Conservation (phyloP, 495 filamentous ascomycete species). For the Aspergillus mulundensis region DNA sequence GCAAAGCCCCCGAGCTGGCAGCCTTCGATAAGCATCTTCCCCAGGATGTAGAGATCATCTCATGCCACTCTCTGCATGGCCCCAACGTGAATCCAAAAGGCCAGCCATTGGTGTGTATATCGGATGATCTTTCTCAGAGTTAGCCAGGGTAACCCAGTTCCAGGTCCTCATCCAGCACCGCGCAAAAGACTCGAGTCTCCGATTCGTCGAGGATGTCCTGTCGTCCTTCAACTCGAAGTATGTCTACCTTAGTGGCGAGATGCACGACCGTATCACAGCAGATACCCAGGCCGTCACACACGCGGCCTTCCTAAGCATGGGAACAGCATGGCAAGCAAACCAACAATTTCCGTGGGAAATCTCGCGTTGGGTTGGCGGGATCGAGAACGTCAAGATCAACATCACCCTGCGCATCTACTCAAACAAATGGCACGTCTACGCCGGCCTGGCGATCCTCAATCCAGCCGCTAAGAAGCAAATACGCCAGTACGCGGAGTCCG, state of each 20-base stretch:
- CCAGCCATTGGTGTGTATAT: conserved; percentile 69
- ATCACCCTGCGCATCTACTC: conserved; percentile 94
- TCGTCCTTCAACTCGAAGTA: conserved; percentile 75
- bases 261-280: conserved; percentile 95
- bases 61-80: conserved; percentile 94
- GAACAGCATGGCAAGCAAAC: conserved; percentile 91
- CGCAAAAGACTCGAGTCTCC: conserved; percentile 69
- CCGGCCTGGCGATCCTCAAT: conserved; percentile 93
- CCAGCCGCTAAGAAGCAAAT: conserved; percentile 89
- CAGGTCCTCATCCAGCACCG: conserved; percentile 88
- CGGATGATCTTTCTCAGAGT: not conserved
- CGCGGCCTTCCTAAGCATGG: conserved; percentile 95
- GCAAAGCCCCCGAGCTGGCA: conserved; percentile 93
- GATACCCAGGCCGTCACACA: conserved; percentile 98
- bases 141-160: conserved; percentile 11
- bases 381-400: conserved; percentile 99
- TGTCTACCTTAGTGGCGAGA: conserved; percentile 77
- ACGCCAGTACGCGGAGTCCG: conserved; percentile 83
- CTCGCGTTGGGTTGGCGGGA: conserved; percentile 86
- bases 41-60: conserved; percentile 85
- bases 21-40: conserved; percentile 91
- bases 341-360: conserved; percentile 95
- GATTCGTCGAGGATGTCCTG: conserved; percentile 74
- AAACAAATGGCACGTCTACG: conserved; percentile 99
- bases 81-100: conserved; percentile 81